Evolutionary conservation across 768 basidiomycete genomes (phyloP).

Genomic region (Rhodocollybia butyracea): DNA sequence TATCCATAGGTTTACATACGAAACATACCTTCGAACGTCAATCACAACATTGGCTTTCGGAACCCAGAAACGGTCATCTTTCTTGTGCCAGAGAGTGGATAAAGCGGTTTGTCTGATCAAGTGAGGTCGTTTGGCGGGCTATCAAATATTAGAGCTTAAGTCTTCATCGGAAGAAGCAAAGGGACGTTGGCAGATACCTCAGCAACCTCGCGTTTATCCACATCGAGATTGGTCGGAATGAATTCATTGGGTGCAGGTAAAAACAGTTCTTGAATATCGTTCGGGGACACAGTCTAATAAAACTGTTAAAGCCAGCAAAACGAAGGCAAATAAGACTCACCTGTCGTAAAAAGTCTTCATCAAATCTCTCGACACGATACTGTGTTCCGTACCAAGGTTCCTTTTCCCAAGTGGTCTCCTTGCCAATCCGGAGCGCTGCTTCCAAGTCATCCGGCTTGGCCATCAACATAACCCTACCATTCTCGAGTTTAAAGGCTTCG

Average conservation of each 20-base stretch:
- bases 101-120: constrained; percentile 70
- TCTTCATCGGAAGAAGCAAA: neutral
- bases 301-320: neutral
- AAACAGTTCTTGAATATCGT: constrained; percentile 64
- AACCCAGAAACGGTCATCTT: constrained; percentile 95
- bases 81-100: constrained; percentile 91
- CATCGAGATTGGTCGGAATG: constrained; percentile 82
- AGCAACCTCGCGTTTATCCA: constrained; percentile 67
- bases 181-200: constrained; percentile 42
- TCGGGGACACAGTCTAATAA: constrained; percentile 57
- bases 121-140: constrained; percentile 75
- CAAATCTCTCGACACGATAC: constrained; percentile 73
- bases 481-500: constrained; percentile 51
- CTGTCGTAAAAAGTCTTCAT: constrained; percentile 57
- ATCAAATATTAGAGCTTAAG: constrained; percentile 6
- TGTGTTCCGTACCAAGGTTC: constrained; percentile 94
- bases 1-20: neutral
- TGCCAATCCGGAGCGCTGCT: constrained; percentile 48
- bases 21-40: constrained; percentile 65
- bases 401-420: constrained; percentile 52
- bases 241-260: constrained; percentile 89
- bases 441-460: constrained; percentile 70
- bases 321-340: constrained; percentile 25
- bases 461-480: constrained; percentile 74
- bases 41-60: constrained; percentile 82